phyloP scores from a whole-genome alignment of 179 eudicot species.

The Patellifolia procumbens region DNA sequence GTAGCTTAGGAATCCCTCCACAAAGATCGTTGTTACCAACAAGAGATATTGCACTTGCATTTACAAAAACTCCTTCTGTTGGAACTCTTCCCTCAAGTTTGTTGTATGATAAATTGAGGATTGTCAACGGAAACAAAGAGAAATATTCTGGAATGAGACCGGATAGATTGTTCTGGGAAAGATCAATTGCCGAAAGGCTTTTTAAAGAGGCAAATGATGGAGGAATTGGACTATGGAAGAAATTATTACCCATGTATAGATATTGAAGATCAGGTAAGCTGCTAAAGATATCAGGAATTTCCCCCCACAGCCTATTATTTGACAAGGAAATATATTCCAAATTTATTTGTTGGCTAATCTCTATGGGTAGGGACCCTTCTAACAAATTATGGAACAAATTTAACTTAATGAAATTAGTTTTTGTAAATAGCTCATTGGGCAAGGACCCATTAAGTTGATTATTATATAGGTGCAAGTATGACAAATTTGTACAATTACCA shows the following conservation, averaged over 20 bases:
- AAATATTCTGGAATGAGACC: conserved; percentile 13
- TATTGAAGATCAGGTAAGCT: conserved; percentile 1
- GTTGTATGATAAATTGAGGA: conserved; percentile 27
- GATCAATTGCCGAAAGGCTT: conserved; percentile 20
- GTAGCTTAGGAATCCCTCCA: conserved; percentile 18
- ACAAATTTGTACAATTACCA: conserved; percentile 17
- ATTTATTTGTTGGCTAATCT: conserved; percentile 24
- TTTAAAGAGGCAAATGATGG: conserved; percentile 21
- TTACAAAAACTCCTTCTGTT: conserved; percentile 12
- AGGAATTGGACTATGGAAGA: conserved; percentile 26
- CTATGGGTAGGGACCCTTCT: conserved; percentile 18
- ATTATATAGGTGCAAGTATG: background rate
- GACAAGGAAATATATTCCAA: conserved; percentile 8
- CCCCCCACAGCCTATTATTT: conserved; percentile 20
- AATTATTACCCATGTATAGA: conserved; percentile 7
- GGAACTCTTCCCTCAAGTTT: conserved; percentile 26
- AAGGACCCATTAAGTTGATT: conserved; percentile 28
- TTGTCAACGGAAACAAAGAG: conserved; percentile 9
- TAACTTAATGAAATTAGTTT: background rate
- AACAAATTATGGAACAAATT: conserved; percentile 8
- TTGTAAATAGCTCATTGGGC: conserved; percentile 16
- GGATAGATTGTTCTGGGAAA: conserved; percentile 23
- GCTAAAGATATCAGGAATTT: too few species aligned
- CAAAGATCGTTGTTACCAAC: conserved; percentile 22
- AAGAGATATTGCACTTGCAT: conserved; percentile 16